Base-by-base conservation (phyloP, 2,329 filamentous ascomycete genomes). In the Fusarium marasasianum region DNA sequence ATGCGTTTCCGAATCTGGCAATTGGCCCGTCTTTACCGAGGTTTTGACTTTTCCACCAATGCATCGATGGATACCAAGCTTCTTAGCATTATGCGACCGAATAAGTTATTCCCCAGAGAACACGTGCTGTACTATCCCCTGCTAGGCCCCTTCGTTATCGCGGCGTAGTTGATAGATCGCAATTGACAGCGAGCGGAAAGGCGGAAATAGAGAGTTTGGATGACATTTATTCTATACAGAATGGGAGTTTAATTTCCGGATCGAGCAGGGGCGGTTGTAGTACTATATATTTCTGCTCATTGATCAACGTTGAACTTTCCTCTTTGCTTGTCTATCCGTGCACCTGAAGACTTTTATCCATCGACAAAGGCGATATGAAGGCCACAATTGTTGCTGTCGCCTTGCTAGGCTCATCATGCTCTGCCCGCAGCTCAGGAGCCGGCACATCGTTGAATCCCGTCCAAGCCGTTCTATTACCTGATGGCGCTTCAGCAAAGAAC, bases 401-500 rank as follows among this genome's bases (percentile, higher is more conserved):
- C 26, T 48, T 45, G 4, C 47, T 74, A 13, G 47, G 54, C 45
- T 68, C 58, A 14, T 37, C 29, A 37, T 45, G 55, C 15, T 38
- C 50, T 3, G 62, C 53, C 6, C 43, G 37, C 7, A 20, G 20
- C 22, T 44, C 60, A 26, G 38, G 68, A 54, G 65, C 69, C 45
- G 78, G 74, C 22, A 69, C 61, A 40, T 79, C 63, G 63, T 75
- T 78, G 35, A 76, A 78, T n/a, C 79, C 79, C 10, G 63, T 76
- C 17, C 78, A 78, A 48, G 71, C 78, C 44, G 73, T 81, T 24
- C 68, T 78, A 4, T 70, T 79, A 8, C 79, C 78, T 1, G 69
- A 77, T n/a, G 75, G 76, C 8, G 56, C 72, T 6, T 66, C 63
- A 31, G 83, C 83, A 3, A 78, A 77, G 48, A 83, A 85, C 66